These are phyloP conservation scores for Angomonas deanei DNA, from an alignment of 208 protist genomes.

Conservation along the genomic window DNA sequence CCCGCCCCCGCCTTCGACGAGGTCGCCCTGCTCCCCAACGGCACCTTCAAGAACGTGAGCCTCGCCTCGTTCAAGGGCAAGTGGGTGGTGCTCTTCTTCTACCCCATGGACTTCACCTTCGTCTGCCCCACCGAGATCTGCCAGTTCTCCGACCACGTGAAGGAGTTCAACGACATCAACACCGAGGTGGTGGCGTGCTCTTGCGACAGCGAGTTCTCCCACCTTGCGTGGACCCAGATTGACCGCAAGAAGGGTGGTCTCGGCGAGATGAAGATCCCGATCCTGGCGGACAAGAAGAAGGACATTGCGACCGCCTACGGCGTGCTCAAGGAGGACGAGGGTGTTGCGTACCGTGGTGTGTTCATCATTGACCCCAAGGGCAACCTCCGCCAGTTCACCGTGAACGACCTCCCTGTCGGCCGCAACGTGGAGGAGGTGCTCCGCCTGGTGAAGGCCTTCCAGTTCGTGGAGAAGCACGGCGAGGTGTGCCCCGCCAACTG, in stretches of 20 bases:
- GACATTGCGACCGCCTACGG: constrained; percentile 86
- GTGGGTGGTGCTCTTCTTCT: constrained; percentile 93
- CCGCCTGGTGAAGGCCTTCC: constrained; percentile 93
- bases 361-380: constrained; percentile 93
- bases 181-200: constrained; percentile 85
- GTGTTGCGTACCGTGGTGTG: constrained; percentile 76
- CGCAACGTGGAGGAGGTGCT: constrained; percentile 90
- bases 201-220: constrained; percentile 89
- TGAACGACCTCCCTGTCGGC: constrained; percentile 94
- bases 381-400: constrained; percentile 81
- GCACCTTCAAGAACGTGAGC: constrained; percentile 92
- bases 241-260: constrained; percentile 94
- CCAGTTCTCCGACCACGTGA: constrained; percentile 84
- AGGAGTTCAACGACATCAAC: constrained; percentile 77
- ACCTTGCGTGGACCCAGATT: constrained; percentile 92
- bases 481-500: constrained; percentile 5
- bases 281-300: constrained; percentile 92
- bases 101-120: constrained; percentile 95
- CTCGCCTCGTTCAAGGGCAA: constrained; percentile 89
- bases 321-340: constrained; percentile 84
- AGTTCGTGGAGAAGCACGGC: constrained; percentile 67
- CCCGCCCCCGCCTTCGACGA: constrained; percentile 89
- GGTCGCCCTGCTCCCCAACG: constrained; percentile 89
- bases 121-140: constrained; percentile 96
- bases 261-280: constrained; percentile 90